Percentiles rank a stretch among this genome's conserved stretches.
These are phyloP conservation scores for Aspergillus steynii DNA, from an alignment of 495 filamentous ascomycete species.

Conservation along the genomic window DNA sequence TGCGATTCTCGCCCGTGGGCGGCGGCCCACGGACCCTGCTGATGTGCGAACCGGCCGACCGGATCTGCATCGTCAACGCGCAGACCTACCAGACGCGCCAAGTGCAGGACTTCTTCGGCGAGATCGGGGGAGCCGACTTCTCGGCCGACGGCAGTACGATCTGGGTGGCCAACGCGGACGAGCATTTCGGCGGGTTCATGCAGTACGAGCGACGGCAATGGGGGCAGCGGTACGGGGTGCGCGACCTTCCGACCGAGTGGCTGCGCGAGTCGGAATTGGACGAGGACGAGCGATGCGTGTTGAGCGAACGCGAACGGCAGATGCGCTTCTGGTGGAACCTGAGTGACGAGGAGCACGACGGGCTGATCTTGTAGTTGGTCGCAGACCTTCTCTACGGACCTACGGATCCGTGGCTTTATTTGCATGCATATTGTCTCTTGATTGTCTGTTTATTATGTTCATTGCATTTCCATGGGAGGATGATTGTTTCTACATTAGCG, in stretches of 20 bases:
- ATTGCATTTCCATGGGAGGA: background rate
- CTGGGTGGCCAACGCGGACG: conserved; percentile 74
- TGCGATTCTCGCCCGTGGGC: conserved; percentile 81
- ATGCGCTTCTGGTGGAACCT: conserved; percentile 36
- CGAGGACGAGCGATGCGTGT: conserved; percentile 35
- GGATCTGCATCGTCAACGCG: conserved; percentile 76
- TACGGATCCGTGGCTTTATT: too few relatives aligned
- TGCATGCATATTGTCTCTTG: background rate
- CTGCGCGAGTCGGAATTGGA: conserved; percentile 34
- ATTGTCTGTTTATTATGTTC: background rate
- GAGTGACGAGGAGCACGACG: conserved; percentile 38
- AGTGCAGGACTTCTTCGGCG: conserved; percentile 81
- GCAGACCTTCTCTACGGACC: too few relatives aligned
- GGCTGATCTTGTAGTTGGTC: conserved; percentile 28
- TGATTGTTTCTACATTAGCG: background rate
- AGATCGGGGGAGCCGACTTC: conserved; percentile 76
- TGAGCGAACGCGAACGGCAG: conserved; percentile 34
- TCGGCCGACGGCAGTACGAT: conserved; percentile 70
- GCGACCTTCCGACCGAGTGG: conserved; percentile 42
- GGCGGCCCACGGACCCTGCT: conserved; percentile 71
- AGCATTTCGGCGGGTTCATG: conserved; percentile 75
- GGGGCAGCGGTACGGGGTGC: conserved; percentile 31
- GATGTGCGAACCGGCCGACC: conserved; percentile 82
- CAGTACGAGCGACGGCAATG: conserved; percentile 64
- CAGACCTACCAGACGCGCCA: conserved; percentile 66